Evolutionary conservation across 164 flowering plant species (phyloP).

Genomic region (Dillenia suffruticosa): DNA sequence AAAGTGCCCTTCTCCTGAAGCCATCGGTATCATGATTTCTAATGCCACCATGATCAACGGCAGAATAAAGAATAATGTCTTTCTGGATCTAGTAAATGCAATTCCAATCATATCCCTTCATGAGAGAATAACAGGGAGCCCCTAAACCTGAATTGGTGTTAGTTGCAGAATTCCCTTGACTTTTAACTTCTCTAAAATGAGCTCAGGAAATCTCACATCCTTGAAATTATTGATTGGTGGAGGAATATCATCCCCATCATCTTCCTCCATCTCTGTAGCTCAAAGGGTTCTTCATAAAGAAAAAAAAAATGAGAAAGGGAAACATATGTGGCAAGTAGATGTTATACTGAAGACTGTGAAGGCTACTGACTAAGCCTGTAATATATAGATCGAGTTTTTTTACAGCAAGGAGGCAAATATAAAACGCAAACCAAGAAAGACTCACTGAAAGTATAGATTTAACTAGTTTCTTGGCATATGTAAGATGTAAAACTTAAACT

Average conservation of each 20-base stretch:
- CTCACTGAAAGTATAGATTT: no score
- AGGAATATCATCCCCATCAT: constrained; percentile 80
- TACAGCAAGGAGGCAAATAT: no score
- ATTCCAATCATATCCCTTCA: constrained; percentile 98
- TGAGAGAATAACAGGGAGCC: constrained; percentile 83
- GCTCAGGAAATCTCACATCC: constrained; percentile 89
- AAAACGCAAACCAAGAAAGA: no score
- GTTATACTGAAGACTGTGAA: no score
- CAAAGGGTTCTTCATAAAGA: no score
- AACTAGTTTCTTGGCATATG: no score
- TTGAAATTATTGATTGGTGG: constrained; percentile 89
- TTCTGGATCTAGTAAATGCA: constrained; percentile 94
- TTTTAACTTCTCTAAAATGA: constrained; percentile 63
- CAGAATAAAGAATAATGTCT: constrained; percentile 82
- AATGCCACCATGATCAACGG: constrained; percentile 88
- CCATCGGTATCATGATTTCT: constrained; percentile 87
- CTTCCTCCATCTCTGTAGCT: constrained; percentile 30
- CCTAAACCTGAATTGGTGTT: constrained; percentile 94
- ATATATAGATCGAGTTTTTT: no score
- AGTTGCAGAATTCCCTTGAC: constrained; percentile 85
- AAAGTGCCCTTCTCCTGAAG: constrained; percentile 90
- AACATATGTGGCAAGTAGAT: no score
- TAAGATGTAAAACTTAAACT: no score
- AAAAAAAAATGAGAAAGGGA: no score
- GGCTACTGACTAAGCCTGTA: no score